These are phyloP conservation scores for Solioccasus polychromus DNA, from an alignment of 768 basidiomycete species.

Conservation along the genomic window DNA sequence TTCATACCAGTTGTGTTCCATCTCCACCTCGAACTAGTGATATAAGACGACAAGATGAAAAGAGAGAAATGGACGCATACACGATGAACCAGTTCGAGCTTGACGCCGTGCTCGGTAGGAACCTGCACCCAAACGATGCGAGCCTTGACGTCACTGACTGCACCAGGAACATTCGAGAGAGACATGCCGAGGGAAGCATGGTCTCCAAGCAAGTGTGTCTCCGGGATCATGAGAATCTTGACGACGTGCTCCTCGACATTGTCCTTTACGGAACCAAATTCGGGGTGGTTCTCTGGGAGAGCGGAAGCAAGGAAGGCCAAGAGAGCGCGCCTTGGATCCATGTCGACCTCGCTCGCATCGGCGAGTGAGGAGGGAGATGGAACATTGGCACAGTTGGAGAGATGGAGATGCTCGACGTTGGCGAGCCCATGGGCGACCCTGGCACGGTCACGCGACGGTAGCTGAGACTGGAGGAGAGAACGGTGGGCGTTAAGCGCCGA, in stretches of 20 bases:
- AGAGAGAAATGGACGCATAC: constrained; percentile 11
- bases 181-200: constrained; percentile 36
- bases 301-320: constrained; percentile 80
- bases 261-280: constrained; percentile 43
- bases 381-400: constrained; percentile 57
- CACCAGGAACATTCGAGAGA: constrained; percentile 54
- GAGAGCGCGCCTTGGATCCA: constrained; percentile 53
- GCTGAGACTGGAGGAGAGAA: constrained; percentile 26
- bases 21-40: constrained; percentile 80
- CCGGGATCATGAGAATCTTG: constrained; percentile 44
- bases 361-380: constrained; percentile 8
- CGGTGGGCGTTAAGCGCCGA: constrained; percentile 32
- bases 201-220: constrained; percentile 46
- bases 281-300: constrained; percentile 44
- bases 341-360: constrained; percentile 26
- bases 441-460: constrained; percentile 6
- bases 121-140: constrained; percentile 80
- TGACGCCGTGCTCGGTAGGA: constrained; percentile 58
- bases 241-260: constrained; percentile 50
- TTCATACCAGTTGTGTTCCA: constrained; percentile 97
- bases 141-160: constrained; percentile 79
- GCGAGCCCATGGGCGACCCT: constrained; percentile 16
- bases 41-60: background rate
- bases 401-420: constrained; percentile 43
- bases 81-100: constrained; percentile 66